phyloP scores from a whole-genome alignment of 257 asterid genomes.

The Lycium ferocissimum region DNA sequence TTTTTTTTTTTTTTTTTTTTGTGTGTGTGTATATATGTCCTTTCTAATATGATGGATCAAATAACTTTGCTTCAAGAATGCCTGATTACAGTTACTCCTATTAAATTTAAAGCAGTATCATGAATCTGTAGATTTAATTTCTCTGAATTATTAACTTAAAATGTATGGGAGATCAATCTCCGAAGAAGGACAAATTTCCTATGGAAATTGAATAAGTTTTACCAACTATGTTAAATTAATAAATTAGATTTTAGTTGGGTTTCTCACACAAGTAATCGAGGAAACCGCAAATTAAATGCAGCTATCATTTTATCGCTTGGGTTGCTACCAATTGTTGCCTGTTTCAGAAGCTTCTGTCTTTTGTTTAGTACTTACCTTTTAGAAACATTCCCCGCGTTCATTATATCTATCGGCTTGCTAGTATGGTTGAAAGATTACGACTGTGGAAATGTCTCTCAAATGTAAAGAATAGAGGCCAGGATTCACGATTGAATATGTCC shows the following conservation, averaged over 20 bases:
- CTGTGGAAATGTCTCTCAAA: not conserved
- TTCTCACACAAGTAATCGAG: not conserved
- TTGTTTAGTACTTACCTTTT: not conserved
- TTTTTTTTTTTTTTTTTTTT: too few species aligned
- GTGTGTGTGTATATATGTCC: too few species aligned
- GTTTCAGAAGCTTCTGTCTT: not conserved
- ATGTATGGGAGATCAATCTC: not conserved
- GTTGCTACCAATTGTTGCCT: not conserved
- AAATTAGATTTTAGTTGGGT: not conserved
- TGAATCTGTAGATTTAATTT: not conserved
- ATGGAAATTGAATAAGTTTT: not conserved
- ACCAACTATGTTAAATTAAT: not conserved
- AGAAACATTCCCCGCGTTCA: not conserved
- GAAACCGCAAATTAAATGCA: not conserved
- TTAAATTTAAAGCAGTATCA: not conserved
- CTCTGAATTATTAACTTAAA: not conserved
- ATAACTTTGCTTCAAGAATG: too few species aligned
- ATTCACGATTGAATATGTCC: not conserved
- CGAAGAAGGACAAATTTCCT: not conserved
- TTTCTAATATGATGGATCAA: too few species aligned
- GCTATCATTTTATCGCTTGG: not conserved
- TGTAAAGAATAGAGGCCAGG: not conserved
- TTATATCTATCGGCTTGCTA: not conserved
- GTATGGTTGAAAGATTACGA: not conserved
- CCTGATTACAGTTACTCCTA: not conserved